phyloP scores from a whole-genome alignment of 768 basidiomycete genomes.

The Multifurca ochricompacta region DNA sequence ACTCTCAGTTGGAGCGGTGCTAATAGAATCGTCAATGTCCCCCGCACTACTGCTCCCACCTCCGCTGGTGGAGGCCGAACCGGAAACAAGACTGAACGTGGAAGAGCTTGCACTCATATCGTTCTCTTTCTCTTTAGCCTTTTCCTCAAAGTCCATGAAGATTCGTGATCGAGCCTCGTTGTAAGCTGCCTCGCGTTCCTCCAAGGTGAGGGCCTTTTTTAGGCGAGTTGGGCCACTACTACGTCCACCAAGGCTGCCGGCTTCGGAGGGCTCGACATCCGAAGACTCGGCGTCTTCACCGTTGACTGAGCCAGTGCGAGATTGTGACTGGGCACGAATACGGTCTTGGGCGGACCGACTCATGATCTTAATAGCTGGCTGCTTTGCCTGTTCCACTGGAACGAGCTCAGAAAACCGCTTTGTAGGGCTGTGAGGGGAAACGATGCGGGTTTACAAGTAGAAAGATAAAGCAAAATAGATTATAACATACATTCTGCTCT shows the following conservation, averaged over 20 bases:
- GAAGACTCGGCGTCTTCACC: slow-evolving; percentile 74
- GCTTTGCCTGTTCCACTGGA: slow-evolving; percentile 58
- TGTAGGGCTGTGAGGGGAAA: slow-evolving; percentile 43
- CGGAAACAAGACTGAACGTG: slow-evolving; percentile 60
- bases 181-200: slow-evolving; percentile 85
- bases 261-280: slow-evolving; percentile 71
- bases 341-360: slow-evolving; percentile 53
- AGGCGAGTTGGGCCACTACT: slow-evolving; percentile 46
- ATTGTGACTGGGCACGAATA: slow-evolving; percentile 47
- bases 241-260: slow-evolving; percentile 68
- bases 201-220: slow-evolving; percentile 72
- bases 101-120: slow-evolving; percentile 74
- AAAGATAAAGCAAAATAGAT: not conserved
- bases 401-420: slow-evolving; percentile 71
- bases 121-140: slow-evolving; percentile 47
- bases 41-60: slow-evolving; percentile 51
- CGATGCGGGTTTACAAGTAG: slow-evolving; percentile 17
- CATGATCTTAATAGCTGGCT: slow-evolving; percentile 88
- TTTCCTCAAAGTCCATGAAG: slow-evolving; percentile 76
- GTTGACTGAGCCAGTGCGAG: slow-evolving; percentile 64
- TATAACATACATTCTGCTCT: slow-evolving; percentile 69
- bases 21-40: slow-evolving; percentile 60
- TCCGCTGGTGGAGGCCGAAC: slow-evolving; percentile 52
- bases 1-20: slow-evolving; percentile 72
- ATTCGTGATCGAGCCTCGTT: slow-evolving; percentile 80